phyloP scores from a whole-genome alignment of 768 basidiomycete genomes.

The Auricularia heimuer region DNA sequence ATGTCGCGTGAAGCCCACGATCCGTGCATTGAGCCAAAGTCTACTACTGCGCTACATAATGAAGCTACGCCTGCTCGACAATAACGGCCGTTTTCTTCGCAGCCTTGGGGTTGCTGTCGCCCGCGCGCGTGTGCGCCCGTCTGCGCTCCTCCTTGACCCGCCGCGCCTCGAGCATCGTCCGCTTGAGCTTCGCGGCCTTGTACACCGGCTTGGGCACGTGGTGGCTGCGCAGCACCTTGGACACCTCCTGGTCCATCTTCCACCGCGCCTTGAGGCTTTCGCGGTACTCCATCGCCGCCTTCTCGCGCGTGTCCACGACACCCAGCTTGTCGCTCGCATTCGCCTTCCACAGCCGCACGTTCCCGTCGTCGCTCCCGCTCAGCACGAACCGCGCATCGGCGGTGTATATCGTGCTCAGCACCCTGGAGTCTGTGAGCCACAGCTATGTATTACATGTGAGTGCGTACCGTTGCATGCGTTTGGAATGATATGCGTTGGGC shows the following conservation, averaged over 20 bases:
- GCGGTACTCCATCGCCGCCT: slow-evolving; percentile 87
- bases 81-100: slow-evolving; percentile 85
- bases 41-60: neutral
- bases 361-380: slow-evolving; percentile 89
- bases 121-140: slow-evolving; percentile 78
- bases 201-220: slow-evolving; percentile 89
- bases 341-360: slow-evolving; percentile 91
- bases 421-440: slow-evolving; percentile 33
- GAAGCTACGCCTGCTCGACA: slow-evolving; percentile 49
- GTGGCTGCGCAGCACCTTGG: slow-evolving; percentile 67
- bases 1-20: too few species aligned
- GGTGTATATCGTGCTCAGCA: slow-evolving; percentile 81
- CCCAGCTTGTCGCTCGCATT: slow-evolving; percentile 89
- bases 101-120: slow-evolving; percentile 79
- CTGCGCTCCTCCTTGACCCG: slow-evolving; percentile 91
- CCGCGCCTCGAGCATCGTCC: slow-evolving; percentile 83
- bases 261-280: slow-evolving; percentile 80
- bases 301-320: slow-evolving; percentile 79
- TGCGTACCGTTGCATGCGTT: slow-evolving; percentile 90
- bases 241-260: slow-evolving; percentile 75
- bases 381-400: slow-evolving; percentile 86
- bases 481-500: slow-evolving; percentile 93
- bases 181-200: slow-evolving; percentile 77
- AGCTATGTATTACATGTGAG: neutral
- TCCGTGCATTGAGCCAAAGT: too few species aligned